Evolutionary conservation across 2,329 filamentous ascomycete genomes (phyloP).

Genomic region (Exophiala xenobiotica): DNA sequence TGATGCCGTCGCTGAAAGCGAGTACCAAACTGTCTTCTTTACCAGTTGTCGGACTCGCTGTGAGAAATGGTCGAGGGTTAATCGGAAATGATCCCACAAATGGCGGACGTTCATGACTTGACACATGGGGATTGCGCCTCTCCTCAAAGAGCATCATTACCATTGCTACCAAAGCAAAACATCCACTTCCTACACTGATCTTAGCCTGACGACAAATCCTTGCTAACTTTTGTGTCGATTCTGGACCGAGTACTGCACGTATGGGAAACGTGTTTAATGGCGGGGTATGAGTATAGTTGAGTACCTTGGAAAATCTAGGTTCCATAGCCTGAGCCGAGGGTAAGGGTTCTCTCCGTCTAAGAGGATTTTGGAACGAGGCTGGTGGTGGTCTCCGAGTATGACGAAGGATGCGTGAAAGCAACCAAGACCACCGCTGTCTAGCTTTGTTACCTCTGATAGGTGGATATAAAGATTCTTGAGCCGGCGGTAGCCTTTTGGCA

Average conservation of each 20-base stretch:
- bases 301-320: conserved; percentile 17
- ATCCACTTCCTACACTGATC: conserved; percentile 26
- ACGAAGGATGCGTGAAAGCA: conserved; percentile 24
- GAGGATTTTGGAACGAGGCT: conserved; percentile 28
- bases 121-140: conserved; percentile 17
- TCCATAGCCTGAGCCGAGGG: conserved; percentile 4
- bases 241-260: conserved; percentile 10
- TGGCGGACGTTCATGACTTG: conserved; percentile 16
- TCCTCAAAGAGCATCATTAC: conserved; percentile 30
- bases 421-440: conserved; percentile 27
- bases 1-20: conserved; percentile 29
- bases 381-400: conserved; percentile 22
- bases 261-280: conserved; percentile 23
- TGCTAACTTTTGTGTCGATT: conserved; percentile 16
- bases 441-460: conserved; percentile 17
- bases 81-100: conserved; percentile 30
- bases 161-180: conserved; percentile 27
- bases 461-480: conserved; percentile 29
- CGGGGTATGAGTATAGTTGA: conserved; percentile 23
- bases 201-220: conserved; percentile 22
- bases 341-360: conserved; percentile 12
- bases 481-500: conserved; percentile 20
- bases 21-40: conserved; percentile 29
- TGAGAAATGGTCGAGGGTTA: conserved; percentile 27
- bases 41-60: conserved; percentile 17